Evolutionary conservation across 371 early-diverging fungal species (phyloP), one percentile per base, ranked within the genome.

Genomic region (Mucor circinelloides): DNA sequence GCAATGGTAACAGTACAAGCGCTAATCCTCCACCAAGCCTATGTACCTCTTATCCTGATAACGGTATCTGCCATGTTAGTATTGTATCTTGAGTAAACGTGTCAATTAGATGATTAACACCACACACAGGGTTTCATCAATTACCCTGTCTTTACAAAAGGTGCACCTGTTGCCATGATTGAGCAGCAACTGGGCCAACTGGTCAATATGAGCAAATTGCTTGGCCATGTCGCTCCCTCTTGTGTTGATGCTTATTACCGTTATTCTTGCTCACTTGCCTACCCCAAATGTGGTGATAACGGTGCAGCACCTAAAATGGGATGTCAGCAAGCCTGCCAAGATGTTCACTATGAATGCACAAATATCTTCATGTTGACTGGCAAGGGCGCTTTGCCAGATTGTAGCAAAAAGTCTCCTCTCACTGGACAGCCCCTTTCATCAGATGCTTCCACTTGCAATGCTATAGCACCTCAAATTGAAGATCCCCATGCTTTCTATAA

Each of bases 291-390:
- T 48, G 75, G 71, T 38, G 55, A 58, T 23, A 60, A 58, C 17
- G 65, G 64, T 23, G 60, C 58, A 64, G 64, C 44, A 55, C 54
- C 58, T 32, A 60, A 36, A 70, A 79, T 80, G 61, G 81, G 85
- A 2, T 89, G 89, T 64, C 56, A 67, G 28, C 81, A 85, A 9
- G 77, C 84, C 17, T 89, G 89, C 60, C 59, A 81, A 15, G 69
- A 64, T 13, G 80, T 74, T 0, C 40, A 63, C 2, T 25, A 68
- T 6, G 44, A 66, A 17, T 89, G 89, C 67, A 57, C 48, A 38
- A 62, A 70, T 1, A 72, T 81, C 17, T 80, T 88, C 46, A 68
- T 63, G 8, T 67, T 71, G 42, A 66, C 77, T n/a, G 74, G 75
- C 3, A 69, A 77, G 64, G 63, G 74, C 4, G 25, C 60, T 25